These are phyloP conservation scores for Candida golubevii DNA, from an alignment of 805 yeast species.

Conservation along the genomic window DNA sequence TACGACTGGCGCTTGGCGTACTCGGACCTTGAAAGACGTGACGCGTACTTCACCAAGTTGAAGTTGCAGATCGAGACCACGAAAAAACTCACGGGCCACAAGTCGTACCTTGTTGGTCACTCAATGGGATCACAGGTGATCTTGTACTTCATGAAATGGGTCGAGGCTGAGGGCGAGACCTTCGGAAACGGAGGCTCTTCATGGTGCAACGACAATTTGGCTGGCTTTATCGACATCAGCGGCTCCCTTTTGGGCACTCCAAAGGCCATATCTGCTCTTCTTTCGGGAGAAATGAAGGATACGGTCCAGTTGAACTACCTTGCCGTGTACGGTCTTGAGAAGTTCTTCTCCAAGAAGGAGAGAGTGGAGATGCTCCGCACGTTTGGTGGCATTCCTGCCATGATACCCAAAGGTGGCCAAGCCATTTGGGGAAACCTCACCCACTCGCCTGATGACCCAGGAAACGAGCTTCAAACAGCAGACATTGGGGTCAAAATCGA, in stretches of 20 bases:
- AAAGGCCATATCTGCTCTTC: slow-evolving; percentile 81
- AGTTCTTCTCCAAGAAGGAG: slow-evolving; percentile 86
- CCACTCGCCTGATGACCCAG: slow-evolving; percentile 69
- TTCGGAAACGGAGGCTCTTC: slow-evolving; percentile 87
- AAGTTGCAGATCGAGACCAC: slow-evolving; percentile 68
- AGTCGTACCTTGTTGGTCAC: slow-evolving; percentile 78
- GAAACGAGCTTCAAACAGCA: slow-evolving; percentile 22
- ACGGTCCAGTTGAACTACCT: slow-evolving; percentile 90
- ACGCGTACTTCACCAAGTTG: slow-evolving; percentile 75
- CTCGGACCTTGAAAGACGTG: slow-evolving; percentile 82
- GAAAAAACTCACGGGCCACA: slow-evolving; percentile 50
- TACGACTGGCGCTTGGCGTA: slow-evolving; percentile 96
- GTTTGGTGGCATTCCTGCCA: slow-evolving; percentile 92
- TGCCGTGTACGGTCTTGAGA: slow-evolving; percentile 92
- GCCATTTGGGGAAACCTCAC: slow-evolving; percentile 77
- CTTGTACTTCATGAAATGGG: slow-evolving; percentile 93
- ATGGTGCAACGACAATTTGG: slow-evolving; percentile 87
- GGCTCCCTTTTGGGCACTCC: slow-evolving; percentile 95
- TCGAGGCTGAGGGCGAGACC: slow-evolving; percentile 73
- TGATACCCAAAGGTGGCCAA: slow-evolving; percentile 96
- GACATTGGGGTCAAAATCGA: slow-evolving; percentile 16
- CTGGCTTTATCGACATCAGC: slow-evolving; percentile 77
- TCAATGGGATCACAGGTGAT: slow-evolving; percentile 95
- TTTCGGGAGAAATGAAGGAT: slow-evolving; percentile 98
- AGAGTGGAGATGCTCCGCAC: slow-evolving; percentile 79